These are phyloP conservation scores for Russula lepida DNA, from an alignment of 768 basidiomycete species.

Conservation along the genomic window DNA sequence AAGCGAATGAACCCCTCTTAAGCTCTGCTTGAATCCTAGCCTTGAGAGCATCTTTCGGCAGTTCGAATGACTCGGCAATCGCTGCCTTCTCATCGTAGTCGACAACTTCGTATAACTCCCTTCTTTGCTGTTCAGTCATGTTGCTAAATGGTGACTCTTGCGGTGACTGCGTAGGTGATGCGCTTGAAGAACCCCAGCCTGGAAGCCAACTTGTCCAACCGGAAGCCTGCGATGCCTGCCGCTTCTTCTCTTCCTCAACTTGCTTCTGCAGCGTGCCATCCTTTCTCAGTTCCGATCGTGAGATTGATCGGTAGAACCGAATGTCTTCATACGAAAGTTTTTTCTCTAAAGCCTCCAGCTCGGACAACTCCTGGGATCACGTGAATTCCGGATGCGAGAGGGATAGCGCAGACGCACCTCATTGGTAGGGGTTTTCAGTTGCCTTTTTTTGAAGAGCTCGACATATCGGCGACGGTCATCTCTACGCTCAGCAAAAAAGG, in stretches of 20 bases:
- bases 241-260: slow-evolving; percentile 56
- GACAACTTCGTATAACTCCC: slow-evolving; percentile 80
- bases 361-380: slow-evolving; percentile 38
- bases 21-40: slow-evolving; percentile 67
- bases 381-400: slow-evolving; percentile 5
- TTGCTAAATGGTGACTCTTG: slow-evolving; percentile 54
- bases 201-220: slow-evolving; percentile 66
- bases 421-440: slow-evolving; percentile 43
- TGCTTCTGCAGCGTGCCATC: slow-evolving; percentile 64
- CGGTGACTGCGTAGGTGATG: slow-evolving; percentile 25
- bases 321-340: slow-evolving; percentile 92
- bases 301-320: slow-evolving; percentile 93
- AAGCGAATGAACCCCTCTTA: slow-evolving; percentile 78
- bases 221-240: slow-evolving; percentile 37
- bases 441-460: slow-evolving; percentile 71
- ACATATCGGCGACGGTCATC: slow-evolving; percentile 85
- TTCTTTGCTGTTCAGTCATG: slow-evolving; percentile 86
- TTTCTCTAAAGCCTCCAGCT: slow-evolving; percentile 59
- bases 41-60: slow-evolving; percentile 74
- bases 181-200: slow-evolving; percentile 54
- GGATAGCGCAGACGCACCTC: slow-evolving; percentile 35
- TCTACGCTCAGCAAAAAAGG: slow-evolving; percentile 77
- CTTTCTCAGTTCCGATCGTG: slow-evolving; percentile 79
- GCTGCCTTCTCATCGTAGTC: slow-evolving; percentile 88
- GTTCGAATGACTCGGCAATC: slow-evolving; percentile 57